phyloP scores from a whole-genome alignment of 805 yeast species.

The Suhomyces sp. region DNA sequence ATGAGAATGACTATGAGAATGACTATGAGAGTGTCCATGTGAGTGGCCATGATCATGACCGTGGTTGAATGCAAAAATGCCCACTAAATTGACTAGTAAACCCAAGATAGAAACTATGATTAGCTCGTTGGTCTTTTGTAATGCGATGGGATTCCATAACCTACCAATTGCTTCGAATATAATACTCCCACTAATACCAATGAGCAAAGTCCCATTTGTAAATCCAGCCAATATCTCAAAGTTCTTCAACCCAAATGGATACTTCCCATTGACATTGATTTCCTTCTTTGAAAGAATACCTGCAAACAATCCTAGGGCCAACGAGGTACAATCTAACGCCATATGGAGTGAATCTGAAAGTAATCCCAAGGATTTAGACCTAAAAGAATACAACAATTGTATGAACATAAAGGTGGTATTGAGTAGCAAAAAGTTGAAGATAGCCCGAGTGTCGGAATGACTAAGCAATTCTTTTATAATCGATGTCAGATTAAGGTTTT shows the following conservation, averaged over 20 bases:
- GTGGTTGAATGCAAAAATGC: constrained; percentile 91
- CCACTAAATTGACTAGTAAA: constrained; percentile 81
- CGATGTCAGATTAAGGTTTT: not conserved
- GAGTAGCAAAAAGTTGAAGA: constrained; percentile 78
- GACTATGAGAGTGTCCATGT: constrained; percentile 37
- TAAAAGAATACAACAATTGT: constrained; percentile 85
- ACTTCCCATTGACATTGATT: constrained; percentile 55
- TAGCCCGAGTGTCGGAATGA: constrained; percentile 73
- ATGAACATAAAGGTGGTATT: constrained; percentile 93
- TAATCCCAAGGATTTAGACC: constrained; percentile 88
- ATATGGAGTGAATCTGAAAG: constrained; percentile 93
- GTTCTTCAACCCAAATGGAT: constrained; percentile 81
- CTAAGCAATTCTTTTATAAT: constrained; percentile 30
- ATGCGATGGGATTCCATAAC: constrained; percentile 67
- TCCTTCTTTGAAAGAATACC: constrained; percentile 48
- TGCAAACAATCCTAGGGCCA: constrained; percentile 86
- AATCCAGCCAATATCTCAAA: constrained; percentile 94
- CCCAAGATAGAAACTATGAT: constrained; percentile 84
- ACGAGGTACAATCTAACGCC: constrained; percentile 91
- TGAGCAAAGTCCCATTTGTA: constrained; percentile 82
- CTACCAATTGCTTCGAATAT: constrained; percentile 84
- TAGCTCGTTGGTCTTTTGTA: constrained; percentile 80
- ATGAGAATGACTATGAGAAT: constrained; percentile 24
- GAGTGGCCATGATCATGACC: constrained; percentile 54
- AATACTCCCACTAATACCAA: constrained; percentile 89